These are phyloP conservation scores for Acanthamoeba healyi DNA, from an alignment of 208 protist species.

Conservation along the genomic window DNA sequence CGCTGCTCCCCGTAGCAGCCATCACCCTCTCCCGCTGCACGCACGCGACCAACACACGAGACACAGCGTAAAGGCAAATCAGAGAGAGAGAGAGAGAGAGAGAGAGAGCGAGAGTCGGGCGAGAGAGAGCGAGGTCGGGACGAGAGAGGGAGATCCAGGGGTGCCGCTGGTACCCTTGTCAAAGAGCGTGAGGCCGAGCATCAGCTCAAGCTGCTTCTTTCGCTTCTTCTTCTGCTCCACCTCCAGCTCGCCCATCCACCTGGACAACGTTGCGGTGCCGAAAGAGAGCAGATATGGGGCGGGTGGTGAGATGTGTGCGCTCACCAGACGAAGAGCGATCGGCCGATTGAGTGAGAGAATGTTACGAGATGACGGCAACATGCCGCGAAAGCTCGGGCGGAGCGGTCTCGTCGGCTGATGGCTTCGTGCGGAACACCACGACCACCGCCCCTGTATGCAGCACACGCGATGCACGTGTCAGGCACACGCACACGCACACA, in stretches of 20 bases:
- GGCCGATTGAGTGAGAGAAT: not conserved
- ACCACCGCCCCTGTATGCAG: slow-evolving; percentile 25
- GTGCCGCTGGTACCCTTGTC: slow-evolving; percentile 29
- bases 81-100: too few species aligned
- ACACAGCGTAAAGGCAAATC: too few species aligned
- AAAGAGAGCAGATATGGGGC: not conserved
- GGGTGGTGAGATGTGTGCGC: not conserved
- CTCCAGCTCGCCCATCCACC: slow-evolving; percentile 57
- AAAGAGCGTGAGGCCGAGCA: slow-evolving; percentile 37
- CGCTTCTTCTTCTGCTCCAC: slow-evolving; percentile 42
- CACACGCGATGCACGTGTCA: not conserved
- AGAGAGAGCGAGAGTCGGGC: too few species aligned
- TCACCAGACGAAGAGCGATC: not conserved
- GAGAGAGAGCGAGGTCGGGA: not conserved
- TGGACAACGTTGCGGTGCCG: not conserved
- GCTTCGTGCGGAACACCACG: not conserved
- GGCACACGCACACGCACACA: not conserved
- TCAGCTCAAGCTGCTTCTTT: slow-evolving; percentile 54
- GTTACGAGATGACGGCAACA: not conserved
- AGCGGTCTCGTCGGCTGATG: not conserved
- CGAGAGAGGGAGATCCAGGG: too few species aligned
- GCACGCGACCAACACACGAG: too few species aligned
- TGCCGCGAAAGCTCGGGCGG: not conserved
- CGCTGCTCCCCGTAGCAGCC: slow-evolving; percentile 8
- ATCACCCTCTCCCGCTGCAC: not conserved